phyloP scores from a whole-genome alignment of 164 flowering plant species.

The Cinnamomum chago region DNA sequence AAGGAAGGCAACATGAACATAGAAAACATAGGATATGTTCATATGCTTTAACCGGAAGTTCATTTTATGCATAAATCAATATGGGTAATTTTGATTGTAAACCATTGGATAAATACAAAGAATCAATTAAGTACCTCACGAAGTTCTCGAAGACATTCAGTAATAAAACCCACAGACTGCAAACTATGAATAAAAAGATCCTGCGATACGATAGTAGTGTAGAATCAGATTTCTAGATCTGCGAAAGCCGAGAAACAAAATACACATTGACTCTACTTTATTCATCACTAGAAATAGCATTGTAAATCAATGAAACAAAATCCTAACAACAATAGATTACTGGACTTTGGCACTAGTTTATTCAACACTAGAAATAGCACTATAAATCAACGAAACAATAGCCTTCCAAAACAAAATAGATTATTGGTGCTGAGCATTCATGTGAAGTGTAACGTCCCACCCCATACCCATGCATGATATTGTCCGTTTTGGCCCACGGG shows the following conservation, averaged over 20 bases:
- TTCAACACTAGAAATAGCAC: too few relatives aligned
- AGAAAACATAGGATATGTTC: background rate
- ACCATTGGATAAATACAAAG: background rate
- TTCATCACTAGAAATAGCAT: background rate
- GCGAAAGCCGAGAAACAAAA: background rate
- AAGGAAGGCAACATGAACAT: background rate
- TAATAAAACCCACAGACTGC: constrained; percentile 68
- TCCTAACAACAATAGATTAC: too few relatives aligned
- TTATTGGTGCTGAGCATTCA: too few relatives aligned
- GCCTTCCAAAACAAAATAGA: too few relatives aligned
- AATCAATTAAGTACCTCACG: constrained; percentile 58
- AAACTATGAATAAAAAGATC: constrained; percentile 82
- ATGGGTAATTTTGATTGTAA: background rate
- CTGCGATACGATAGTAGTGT: constrained; percentile 32
- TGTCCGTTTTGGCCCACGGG: too few relatives aligned
- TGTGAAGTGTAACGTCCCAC: too few relatives aligned
- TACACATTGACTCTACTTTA: background rate
- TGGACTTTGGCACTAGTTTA: too few relatives aligned
- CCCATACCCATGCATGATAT: too few relatives aligned
- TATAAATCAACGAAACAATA: too few relatives aligned
- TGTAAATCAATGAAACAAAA: background rate
- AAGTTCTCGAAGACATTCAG: constrained; percentile 64
- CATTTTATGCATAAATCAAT: background rate
- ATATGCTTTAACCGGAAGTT: background rate
- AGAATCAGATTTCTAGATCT: background rate